A percentile compares a stretch with the other conserved stretches of the same genome.
These are phyloP conservation scores for Tylopilus orsonianus DNA, from an alignment of 1,284 basidiomycete species.

Conservation along the genomic window DNA sequence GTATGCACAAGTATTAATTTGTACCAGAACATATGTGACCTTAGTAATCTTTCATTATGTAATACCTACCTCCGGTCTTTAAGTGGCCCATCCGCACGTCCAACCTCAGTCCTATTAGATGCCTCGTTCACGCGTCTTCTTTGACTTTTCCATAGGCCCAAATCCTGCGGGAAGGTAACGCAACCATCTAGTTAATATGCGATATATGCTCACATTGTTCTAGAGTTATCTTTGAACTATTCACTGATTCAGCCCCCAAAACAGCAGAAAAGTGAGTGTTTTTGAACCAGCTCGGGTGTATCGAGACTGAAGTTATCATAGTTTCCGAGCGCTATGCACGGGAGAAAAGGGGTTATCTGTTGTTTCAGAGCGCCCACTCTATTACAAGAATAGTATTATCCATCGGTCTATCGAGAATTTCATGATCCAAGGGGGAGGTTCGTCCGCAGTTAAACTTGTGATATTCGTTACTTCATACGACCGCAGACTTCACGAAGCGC, in stretches of 20 bases:
- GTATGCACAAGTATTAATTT: too few relatives aligned
- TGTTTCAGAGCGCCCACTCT: constrained; percentile 63
- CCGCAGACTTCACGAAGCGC: constrained; percentile 68
- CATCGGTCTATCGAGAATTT: constrained; percentile 83
- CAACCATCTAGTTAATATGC: background rate
- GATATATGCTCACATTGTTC: constrained; percentile 7
- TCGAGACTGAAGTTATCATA: constrained; percentile 32
- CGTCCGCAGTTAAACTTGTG: background rate
- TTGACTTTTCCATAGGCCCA: constrained; percentile 61
- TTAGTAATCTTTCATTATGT: too few relatives aligned
- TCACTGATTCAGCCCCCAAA: constrained; percentile 72
- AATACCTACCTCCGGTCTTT: too few relatives aligned
- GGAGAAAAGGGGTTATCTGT: constrained; percentile 79
- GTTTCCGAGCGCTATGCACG: constrained; percentile 87
- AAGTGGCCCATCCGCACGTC: too few relatives aligned
- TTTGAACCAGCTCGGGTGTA: background rate
- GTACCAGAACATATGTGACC: too few relatives aligned
- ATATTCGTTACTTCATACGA: constrained; percentile 2
- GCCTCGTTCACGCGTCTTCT: constrained; percentile 60
- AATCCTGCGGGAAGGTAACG: constrained; percentile 54
- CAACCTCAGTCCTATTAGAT: constrained; percentile 5
- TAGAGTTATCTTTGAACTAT: constrained; percentile 83
- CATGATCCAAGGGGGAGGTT: constrained; percentile 86
- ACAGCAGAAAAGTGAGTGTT: constrained; percentile 79
- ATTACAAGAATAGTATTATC: constrained; percentile 80